These are phyloP conservation scores for Penicillium macrosclerotiorum DNA, from an alignment of 495 filamentous ascomycete genomes.

Conservation along the genomic window DNA sequence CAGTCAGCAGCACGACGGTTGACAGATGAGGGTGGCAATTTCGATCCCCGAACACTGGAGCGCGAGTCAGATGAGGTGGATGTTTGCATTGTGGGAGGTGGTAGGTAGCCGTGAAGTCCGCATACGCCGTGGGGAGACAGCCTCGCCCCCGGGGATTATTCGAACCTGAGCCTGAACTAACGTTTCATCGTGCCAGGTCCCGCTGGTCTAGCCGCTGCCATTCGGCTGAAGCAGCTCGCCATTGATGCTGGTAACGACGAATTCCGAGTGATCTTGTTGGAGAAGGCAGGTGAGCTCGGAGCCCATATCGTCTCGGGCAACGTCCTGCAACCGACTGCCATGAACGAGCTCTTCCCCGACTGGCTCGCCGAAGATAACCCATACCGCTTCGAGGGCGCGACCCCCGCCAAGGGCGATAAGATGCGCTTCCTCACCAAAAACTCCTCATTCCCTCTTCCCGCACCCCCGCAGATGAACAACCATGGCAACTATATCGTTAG, in stretches of 20 bases:
- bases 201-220: conserved; percentile 87
- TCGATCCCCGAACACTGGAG: conserved; percentile 71
- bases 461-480: conserved; percentile 97
- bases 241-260: conserved; percentile 95
- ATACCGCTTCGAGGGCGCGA: conserved; percentile 77
- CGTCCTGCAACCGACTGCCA: conserved; percentile 84
- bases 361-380: conserved; percentile 89
- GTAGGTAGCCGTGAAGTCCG: conserved; percentile 38
- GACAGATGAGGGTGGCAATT: conserved; percentile 59
- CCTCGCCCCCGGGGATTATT: neutral
- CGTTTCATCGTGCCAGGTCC: conserved; percentile 54
- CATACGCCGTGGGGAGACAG: neutral
- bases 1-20: conserved; percentile 44
- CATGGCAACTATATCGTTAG: conserved; percentile 97
- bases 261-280: conserved; percentile 86
- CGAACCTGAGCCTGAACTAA: conserved; percentile 19
- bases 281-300: conserved; percentile 94
- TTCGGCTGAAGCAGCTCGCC: conserved; percentile 91
- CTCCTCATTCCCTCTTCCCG: conserved; percentile 72
- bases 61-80: conserved; percentile 92
- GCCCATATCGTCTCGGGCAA: conserved; percentile 96
- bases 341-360: conserved; percentile 90
- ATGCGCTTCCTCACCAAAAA: conserved; percentile 95
- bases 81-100: conserved; percentile 94
- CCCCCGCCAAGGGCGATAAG: conserved; percentile 75